Conservation (phyloP, 2,329 filamentous ascomycete species). For the Pyrenophora graminea region DNA sequence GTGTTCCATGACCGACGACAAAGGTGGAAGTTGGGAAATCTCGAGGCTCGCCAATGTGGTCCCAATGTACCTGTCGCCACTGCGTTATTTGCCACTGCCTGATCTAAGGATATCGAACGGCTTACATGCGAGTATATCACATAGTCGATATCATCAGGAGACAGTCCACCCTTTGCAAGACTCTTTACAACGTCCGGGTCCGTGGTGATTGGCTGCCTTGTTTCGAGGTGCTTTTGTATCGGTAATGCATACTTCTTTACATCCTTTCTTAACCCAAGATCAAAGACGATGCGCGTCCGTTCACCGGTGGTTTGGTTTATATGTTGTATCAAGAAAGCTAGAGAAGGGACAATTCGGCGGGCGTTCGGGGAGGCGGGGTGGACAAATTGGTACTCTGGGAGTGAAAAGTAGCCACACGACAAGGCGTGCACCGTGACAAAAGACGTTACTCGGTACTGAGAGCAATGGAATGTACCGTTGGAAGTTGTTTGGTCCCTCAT, state of each 20-base stretch:
- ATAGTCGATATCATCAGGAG: conserved; percentile 47
- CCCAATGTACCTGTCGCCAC: conserved; percentile 46
- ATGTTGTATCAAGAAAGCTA: conserved; percentile 61
- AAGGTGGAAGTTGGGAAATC: conserved; percentile 47
- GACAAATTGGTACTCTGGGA: conserved; percentile 56
- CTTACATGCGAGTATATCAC: conserved; percentile 50
- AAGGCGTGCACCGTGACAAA: conserved; percentile 48
- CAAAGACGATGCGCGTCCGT: conserved; percentile 55
- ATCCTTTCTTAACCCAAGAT: conserved; percentile 58
- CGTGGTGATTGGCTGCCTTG: conserved; percentile 51
- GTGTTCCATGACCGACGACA: conserved; percentile 45
- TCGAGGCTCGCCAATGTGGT: conserved; percentile 49
- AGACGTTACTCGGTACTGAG: conserved; percentile 12
- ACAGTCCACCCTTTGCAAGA: conserved; percentile 44
- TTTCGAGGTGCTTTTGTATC: conserved; percentile 54
- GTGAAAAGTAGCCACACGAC: conserved; percentile 48
- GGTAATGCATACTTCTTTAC: conserved; percentile 50
- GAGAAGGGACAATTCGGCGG: conserved; percentile 57
- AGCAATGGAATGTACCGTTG: neutral
- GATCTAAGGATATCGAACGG: neutral
- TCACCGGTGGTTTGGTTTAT: conserved; percentile 42
- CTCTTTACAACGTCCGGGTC: conserved; percentile 48
- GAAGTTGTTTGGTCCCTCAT: neutral
- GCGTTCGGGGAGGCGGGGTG: conserved; percentile 51
- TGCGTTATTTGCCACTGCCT: neutral